Conservation (phyloP, 345 rosid genomes). For the Erodium maritimum region DNA sequence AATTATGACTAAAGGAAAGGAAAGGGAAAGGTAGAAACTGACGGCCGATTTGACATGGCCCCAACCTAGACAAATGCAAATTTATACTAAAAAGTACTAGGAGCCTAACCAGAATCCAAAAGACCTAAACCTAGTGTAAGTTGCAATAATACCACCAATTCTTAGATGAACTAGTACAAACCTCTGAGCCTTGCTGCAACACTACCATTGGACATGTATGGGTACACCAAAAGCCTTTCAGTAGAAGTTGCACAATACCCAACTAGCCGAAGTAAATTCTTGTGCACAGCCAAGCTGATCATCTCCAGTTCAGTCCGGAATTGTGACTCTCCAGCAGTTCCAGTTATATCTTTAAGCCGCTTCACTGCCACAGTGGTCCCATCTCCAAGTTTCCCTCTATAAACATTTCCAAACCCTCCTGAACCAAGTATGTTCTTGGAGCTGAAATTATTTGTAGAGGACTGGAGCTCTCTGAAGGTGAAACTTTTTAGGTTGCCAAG, state of each 20-base stretch:
- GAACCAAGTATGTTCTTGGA: slow-evolving; percentile 74
- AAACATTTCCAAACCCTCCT: slow-evolving; percentile 94
- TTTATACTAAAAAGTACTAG: no score
- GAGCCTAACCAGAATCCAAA: not conserved
- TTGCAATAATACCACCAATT: not conserved
- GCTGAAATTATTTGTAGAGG: slow-evolving; percentile 70
- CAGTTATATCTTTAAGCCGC: slow-evolving; percentile 65
- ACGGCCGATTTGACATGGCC: no score
- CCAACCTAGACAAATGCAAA: no score
- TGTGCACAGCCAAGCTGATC: slow-evolving; percentile 93
- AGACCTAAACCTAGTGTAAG: not conserved
- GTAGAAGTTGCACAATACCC: slow-evolving; percentile 68
- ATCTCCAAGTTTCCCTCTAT: slow-evolving; percentile 72
- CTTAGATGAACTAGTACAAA: slow-evolving; percentile 16
- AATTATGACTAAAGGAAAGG: no score
- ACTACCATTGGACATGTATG: slow-evolving; percentile 92
- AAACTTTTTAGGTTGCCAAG: slow-evolving; percentile 77
- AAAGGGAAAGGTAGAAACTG: no score
- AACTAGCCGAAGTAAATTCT: slow-evolving; percentile 62
- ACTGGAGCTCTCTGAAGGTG: slow-evolving; percentile 75
- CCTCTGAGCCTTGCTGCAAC: slow-evolving; percentile 93
- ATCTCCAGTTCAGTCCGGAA: slow-evolving; percentile 87
- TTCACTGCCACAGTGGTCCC: slow-evolving; percentile 75
- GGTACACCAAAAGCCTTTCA: slow-evolving; percentile 87
- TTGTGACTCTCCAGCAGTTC: slow-evolving; percentile 69